Evolutionary conservation across 495 filamentous ascomycete genomes (phyloP).

Genomic region (Ascobolus immersus): DNA sequence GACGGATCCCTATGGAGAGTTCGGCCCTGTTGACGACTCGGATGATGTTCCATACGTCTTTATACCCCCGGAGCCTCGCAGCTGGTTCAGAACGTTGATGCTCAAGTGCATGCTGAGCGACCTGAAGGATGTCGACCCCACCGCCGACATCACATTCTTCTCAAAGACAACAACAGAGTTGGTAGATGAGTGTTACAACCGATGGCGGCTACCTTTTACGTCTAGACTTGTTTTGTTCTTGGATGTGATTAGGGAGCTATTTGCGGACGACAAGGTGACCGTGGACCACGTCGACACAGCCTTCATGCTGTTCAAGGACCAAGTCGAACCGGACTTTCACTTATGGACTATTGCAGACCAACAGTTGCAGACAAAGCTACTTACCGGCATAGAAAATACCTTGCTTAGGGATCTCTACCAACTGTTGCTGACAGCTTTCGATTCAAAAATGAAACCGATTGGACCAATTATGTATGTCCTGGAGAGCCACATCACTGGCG

Average conservation of each 20-base stretch:
- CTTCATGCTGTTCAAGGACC: conserved; percentile 54
- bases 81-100: conserved; percentile 54
- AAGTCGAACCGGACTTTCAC: conserved; percentile 24
- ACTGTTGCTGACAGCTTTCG: conserved; percentile 63
- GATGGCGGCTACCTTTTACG: conserved; percentile 76
- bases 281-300: conserved; percentile 58
- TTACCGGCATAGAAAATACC: conserved; percentile 53
- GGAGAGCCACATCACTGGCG: conserved; percentile 53
- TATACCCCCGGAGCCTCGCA: conserved; percentile 64
- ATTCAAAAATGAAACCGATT: conserved; percentile 52
- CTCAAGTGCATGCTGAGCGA: conserved; percentile 23
- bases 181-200: conserved; percentile 55
- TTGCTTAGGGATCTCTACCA: conserved; percentile 73
- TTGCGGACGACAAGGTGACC: conserved; percentile 58
- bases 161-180: conserved; percentile 64
- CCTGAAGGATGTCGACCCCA: conserved; percentile 30
- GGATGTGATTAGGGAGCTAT: conserved; percentile 65
- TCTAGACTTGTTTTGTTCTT: conserved; percentile 58
- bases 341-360: conserved; percentile 68
- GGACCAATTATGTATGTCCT: conserved; percentile 64
- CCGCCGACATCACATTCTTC: conserved; percentile 34
- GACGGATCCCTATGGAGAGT: conserved; percentile 5
- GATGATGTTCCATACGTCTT: conserved; percentile 47
- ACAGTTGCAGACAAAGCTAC: conserved; percentile 43
- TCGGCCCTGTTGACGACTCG: conserved; percentile 21